These are phyloP conservation scores for Picea glauca DNA, from an alignment of 75 land plant species.

Conservation along the genomic window DNA sequence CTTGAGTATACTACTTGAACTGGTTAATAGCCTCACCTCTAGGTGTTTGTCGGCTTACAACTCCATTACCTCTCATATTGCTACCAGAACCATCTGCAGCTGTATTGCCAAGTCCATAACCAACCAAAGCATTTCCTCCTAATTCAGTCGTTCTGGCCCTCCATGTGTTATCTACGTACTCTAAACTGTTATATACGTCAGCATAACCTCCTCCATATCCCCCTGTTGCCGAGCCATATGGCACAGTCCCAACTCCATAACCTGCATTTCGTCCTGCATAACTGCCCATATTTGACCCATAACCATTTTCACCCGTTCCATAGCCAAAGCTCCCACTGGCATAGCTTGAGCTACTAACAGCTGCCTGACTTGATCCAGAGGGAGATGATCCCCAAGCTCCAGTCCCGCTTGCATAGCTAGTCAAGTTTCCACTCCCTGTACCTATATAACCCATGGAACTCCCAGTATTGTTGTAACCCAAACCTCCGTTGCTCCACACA, in stretches of 20 bases:
- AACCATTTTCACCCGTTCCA: conserved; percentile 38
- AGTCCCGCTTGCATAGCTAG: conserved; percentile 21
- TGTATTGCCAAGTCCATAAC: conserved; percentile 52
- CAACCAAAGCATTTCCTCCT: conserved; percentile 49
- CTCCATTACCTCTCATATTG: conserved; percentile 54
- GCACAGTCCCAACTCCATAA: conserved; percentile 12
- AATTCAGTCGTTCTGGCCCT: conserved; percentile 54
- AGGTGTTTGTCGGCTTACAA: conserved; percentile 63
- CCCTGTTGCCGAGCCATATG: conserved; percentile 11
- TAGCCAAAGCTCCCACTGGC: conserved; percentile 36
- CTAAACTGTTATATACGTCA: conserved; percentile 38
- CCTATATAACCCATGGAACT: conserved; percentile 24
- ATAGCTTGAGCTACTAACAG: conserved; percentile 22
- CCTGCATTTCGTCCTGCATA: conserved; percentile 10
- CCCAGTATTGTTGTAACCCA: conserved; percentile 24
- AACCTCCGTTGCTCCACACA: conserved; percentile 48
- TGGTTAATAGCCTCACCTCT: conserved; percentile 58
- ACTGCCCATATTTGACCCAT: neutral
- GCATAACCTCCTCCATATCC: conserved; percentile 38
- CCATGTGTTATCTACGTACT: conserved; percentile 77
- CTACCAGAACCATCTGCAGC: conserved; percentile 44
- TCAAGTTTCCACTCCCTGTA: conserved; percentile 33
- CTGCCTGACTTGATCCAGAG: conserved; percentile 26
- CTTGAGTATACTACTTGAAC: neutral
- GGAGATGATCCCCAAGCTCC: conserved; percentile 52